Percentiles rank a stretch among this genome's conserved stretches.
phyloP scores from a whole-genome alignment of 2,329 filamentous ascomycete genomes.

The Penicillium sp. region DNA sequence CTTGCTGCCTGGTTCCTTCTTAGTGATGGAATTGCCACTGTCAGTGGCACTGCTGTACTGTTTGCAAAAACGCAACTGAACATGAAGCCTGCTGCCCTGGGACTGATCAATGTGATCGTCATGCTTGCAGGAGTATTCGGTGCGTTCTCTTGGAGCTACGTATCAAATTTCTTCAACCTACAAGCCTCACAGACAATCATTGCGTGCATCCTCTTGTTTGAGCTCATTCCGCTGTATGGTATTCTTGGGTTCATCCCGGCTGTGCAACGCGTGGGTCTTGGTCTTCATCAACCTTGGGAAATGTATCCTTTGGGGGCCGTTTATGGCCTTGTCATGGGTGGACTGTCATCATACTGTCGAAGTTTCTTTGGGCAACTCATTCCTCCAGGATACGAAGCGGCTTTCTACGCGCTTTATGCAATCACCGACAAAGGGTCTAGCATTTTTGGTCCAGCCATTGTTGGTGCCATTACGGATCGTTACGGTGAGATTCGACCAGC shows the following conservation, averaged over 20 bases:
- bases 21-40: conserved; percentile 90
- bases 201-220: conserved; percentile 85
- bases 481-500: conserved; percentile 78
- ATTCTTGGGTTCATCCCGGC: conserved; percentile 83
- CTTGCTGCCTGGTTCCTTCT: conserved; percentile 91
- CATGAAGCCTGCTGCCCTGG: conserved; percentile 85
- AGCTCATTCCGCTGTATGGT: conserved; percentile 89
- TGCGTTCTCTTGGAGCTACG: conserved; percentile 82
- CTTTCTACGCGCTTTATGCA: conserved; percentile 94
- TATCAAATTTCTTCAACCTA: conserved; percentile 68
- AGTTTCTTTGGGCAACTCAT: conserved; percentile 92
- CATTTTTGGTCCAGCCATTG: conserved; percentile 89
- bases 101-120: conserved; percentile 89
- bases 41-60: conserved; percentile 88
- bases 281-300: conserved; percentile 92
- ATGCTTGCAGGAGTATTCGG: conserved; percentile 81
- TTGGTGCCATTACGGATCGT: conserved; percentile 84
- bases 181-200: conserved; percentile 84
- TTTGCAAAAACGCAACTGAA: conserved; percentile 91
- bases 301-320: conserved; percentile 91
- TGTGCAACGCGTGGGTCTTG: conserved; percentile 71
- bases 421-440: conserved; percentile 97
- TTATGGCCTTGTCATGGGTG: conserved; percentile 93
- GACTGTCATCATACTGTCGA: conserved; percentile 85
- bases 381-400: conserved; percentile 88